Percentiles rank a stretch among this genome's conserved stretches.
phyloP scores from a whole-genome alignment of 2,329 filamentous ascomycete species.

The Monosporascus ibericus region DNA sequence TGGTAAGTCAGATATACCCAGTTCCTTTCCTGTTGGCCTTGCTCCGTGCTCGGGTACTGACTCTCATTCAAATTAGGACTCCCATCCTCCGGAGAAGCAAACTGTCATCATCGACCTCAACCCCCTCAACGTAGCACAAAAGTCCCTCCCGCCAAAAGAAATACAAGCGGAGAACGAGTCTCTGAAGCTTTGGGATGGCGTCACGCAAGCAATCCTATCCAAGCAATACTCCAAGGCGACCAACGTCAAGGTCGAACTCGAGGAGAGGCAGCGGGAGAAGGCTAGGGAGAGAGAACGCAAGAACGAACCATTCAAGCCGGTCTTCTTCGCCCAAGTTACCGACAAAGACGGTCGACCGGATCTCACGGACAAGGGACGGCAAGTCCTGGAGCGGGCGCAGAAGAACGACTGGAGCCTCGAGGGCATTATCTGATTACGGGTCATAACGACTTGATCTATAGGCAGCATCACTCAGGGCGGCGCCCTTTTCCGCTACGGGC shows the following conservation, averaged over 20 bases:
- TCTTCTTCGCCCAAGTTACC: conserved; percentile 68
- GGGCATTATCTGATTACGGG: conserved; percentile 30
- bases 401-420: conserved; percentile 46
- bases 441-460: too few relatives aligned
- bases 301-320: conserved; percentile 70
- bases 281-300: conserved; percentile 70
- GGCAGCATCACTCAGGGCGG: too few relatives aligned
- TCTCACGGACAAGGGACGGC: conserved; percentile 46
- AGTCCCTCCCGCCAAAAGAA: conserved; percentile 70
- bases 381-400: conserved; percentile 46
- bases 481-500: too few relatives aligned
- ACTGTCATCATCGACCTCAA: conserved; percentile 78
- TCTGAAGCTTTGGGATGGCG: conserved; percentile 76
- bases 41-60: conserved; percentile 4
- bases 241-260: conserved; percentile 79
- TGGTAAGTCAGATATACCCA: conserved; percentile 44
- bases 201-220: conserved; percentile 76
- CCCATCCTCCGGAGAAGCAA: conserved; percentile 52
- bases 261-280: conserved; percentile 82
- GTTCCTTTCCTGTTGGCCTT: neutral
- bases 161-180: conserved; percentile 86
- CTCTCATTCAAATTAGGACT: conserved; percentile 25
- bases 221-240: conserved; percentile 86
- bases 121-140: conserved; percentile 74
- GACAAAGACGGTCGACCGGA: conserved; percentile 51